Evolutionary conservation across 108 stramenopile species (phyloP).

Genomic region (Skeletonema grethae): DNA sequence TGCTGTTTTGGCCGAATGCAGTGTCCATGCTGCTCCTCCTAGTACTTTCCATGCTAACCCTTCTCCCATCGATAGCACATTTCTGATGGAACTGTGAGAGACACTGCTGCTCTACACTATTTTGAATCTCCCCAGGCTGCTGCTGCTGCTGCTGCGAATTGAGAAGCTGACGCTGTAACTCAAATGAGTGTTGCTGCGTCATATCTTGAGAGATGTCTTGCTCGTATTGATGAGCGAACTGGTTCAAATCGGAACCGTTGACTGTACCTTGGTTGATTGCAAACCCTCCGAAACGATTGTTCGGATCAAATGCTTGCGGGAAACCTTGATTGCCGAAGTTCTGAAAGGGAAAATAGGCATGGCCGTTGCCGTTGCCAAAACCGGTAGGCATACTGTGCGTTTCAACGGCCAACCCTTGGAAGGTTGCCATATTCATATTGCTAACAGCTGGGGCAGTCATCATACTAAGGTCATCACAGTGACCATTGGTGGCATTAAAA

Average conservation of each 20-base stretch:
- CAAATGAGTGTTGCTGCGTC: not conserved
- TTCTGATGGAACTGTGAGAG: not conserved
- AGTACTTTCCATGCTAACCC: not conserved
- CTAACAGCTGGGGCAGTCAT: not conserved
- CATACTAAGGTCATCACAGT: not conserved
- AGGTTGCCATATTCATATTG: not conserved
- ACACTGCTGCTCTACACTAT: not conserved
- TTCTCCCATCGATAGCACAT: not conserved
- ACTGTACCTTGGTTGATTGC: not conserved
- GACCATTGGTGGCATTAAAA: not conserved
- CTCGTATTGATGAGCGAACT: not conserved
- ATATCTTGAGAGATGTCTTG: not conserved
- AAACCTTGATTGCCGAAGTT: not conserved
- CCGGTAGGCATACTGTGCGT: not conserved
- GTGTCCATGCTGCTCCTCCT: not conserved
- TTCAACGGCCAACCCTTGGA: not conserved
- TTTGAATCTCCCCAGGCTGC: not conserved
- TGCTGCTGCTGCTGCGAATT: not conserved
- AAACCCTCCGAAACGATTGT: not conserved
- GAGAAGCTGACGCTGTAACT: slow-evolving; percentile 3
- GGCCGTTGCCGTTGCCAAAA: not conserved
- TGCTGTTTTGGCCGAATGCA: not conserved
- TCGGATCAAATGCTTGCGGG: not conserved
- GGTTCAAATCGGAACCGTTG: not conserved
- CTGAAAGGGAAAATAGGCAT: not conserved